Evolutionary conservation across 208 protist species (phyloP).

Genomic region (Leishmania turanica): DNA sequence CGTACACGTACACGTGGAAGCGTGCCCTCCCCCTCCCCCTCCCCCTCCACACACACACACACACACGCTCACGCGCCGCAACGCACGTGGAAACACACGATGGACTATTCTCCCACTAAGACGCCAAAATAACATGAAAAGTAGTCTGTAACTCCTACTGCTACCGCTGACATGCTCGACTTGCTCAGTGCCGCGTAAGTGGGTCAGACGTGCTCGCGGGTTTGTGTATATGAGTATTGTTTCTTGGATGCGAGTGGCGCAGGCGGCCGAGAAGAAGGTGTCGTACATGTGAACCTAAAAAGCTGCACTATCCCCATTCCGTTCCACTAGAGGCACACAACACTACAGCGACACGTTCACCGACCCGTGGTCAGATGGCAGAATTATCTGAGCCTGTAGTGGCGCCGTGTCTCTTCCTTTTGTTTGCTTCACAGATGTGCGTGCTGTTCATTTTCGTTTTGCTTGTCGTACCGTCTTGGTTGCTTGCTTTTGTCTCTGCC

Average conservation of each 20-base stretch:
- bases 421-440: not conserved
- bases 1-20: not conserved
- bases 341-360: not conserved
- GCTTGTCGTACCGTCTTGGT: not conserved
- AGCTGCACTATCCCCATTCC: not conserved
- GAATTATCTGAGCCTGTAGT: not conserved
- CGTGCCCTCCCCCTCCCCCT: not conserved
- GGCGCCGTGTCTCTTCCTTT: not conserved
- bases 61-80: not conserved
- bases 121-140: not conserved
- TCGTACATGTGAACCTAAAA: not conserved
- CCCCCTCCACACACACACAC: not conserved
- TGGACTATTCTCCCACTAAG: not conserved
- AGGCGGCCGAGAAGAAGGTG: not conserved
- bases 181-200: not conserved
- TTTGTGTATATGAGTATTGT: not conserved
- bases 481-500: not conserved
- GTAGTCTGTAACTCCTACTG: not conserved
- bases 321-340: not conserved
- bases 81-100: not conserved
- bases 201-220: not conserved
- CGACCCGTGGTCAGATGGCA: not conserved
- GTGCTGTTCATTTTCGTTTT: not conserved
- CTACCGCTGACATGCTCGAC: not conserved
- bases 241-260: not conserved